These are phyloP conservation scores for Cordyceps militaris DNA, from an alignment of 2,329 filamentous ascomycete species.

Conservation along the genomic window DNA sequence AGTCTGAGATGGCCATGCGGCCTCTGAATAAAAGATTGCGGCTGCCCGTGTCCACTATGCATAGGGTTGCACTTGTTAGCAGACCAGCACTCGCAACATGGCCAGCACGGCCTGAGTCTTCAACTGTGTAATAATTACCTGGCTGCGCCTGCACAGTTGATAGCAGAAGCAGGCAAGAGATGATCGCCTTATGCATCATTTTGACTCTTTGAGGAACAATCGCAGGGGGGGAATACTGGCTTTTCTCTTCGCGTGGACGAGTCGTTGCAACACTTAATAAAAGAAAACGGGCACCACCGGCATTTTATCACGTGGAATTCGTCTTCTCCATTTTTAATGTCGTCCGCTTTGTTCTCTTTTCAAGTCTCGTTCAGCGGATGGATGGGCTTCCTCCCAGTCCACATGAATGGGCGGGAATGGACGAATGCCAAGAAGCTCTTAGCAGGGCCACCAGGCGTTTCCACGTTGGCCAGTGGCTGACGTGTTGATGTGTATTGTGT, in stretches of 20 bases:
- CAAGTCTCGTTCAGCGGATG: not conserved
- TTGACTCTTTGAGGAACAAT: not conserved
- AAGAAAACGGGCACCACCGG: not conserved
- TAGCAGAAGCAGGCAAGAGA: not conserved
- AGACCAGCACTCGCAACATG: not conserved
- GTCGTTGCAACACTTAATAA: not conserved
- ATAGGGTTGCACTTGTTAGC: not conserved
- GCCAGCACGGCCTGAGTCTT: not conserved
- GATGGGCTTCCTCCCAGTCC: not conserved
- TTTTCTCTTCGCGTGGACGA: not conserved
- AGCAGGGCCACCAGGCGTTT: not conserved
- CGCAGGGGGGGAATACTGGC: not conserved
- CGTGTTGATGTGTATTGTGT: not conserved
- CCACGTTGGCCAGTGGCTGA: not conserved
- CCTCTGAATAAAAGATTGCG: slow-evolving; percentile 6
- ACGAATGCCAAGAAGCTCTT: not conserved
- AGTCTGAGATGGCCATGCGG: not conserved
- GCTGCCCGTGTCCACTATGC: slow-evolving; percentile 1
- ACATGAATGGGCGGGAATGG: not conserved
- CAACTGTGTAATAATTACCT: not conserved
- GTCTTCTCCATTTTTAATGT: not conserved
- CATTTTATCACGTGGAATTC: slow-evolving; percentile 2
- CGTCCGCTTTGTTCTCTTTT: not conserved
- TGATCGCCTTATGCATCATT: not conserved
- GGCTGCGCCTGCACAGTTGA: not conserved